Evolutionary conservation across 1,139 yeast species (phyloP), one percentile per base, ranked within the genome.

Genomic region (Lodderomyces theae): DNA sequence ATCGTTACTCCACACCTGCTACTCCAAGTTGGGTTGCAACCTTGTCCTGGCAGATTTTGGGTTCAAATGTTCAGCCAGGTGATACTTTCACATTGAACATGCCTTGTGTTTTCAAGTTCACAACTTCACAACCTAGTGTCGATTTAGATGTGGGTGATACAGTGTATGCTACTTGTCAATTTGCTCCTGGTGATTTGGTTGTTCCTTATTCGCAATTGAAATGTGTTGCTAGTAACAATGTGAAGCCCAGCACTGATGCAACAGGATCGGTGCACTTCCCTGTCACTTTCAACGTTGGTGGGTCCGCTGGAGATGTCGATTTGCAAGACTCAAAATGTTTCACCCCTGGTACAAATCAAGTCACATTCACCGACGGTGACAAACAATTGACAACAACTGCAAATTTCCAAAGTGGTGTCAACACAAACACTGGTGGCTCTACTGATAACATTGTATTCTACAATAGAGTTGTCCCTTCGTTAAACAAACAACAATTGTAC

Each of bases 81-180:
- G 70, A 64, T 44, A 63, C 68, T 9, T 63, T 64, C 48, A 50
- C 58, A 1, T 57, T 64, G 37, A 41, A 40, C 15, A 44, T 65
- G 47, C 66, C 67, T 3, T 54, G 64, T 50, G 68, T 60, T 4
- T 64, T 53, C 44, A 61, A 60, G 41, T 61, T 63, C 38, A 58
- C 66, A 4, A 35, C 60, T 5, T 21, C 49, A 5, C 28, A 51
- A 15, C 4, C 44, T 5, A 29, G 51, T 3, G 38, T 61, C 3
- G 34, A 43, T 15, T 53, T 63, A 35, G 26, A 35, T 5, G 63
- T 50, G 0, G 52, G 53, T n/a, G 39, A 50, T 3, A 43, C 39
- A 1, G 36, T 43, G 1, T 61, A 50, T 41, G 70, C 70, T 4
- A 56, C 56, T 7, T 65, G 71, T 56, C 33, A 37, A 1, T 47